Evolutionary conservation across 2,329 filamentous ascomycete species (phyloP).

Genomic region (Talaromyces marneffei): DNA sequence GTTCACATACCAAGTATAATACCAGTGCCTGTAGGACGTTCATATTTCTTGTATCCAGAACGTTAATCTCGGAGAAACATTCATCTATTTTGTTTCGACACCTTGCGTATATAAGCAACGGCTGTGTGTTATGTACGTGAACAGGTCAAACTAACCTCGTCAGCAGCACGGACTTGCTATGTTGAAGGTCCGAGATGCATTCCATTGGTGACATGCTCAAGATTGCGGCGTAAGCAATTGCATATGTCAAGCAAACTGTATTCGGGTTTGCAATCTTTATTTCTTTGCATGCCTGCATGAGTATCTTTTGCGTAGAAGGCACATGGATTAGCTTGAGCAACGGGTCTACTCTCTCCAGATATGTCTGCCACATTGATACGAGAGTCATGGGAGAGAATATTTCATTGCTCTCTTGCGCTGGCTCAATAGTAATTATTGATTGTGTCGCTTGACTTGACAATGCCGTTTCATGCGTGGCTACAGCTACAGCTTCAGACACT

Average conservation of each 20-base stretch:
- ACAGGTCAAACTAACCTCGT: slow-evolving; percentile 13
- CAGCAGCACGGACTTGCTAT: slow-evolving; percentile 13
- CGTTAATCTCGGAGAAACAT: slow-evolving; percentile 12
- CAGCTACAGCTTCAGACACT: slow-evolving; percentile 1
- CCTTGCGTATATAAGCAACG: slow-evolving; percentile 13
- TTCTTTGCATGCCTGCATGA: slow-evolving; percentile 36
- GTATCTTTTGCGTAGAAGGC: slow-evolving; percentile 45
- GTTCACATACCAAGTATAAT: slow-evolving; percentile 19
- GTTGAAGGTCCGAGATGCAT: slow-evolving; percentile 15
- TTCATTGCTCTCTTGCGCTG: neutral
- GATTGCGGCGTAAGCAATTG: slow-evolving; percentile 20
- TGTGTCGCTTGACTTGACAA: slow-evolving; percentile 12
- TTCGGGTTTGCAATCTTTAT: neutral
- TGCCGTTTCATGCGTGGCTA: neutral
- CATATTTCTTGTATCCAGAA: slow-evolving; percentile 16
- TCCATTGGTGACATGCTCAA: slow-evolving; percentile 10
- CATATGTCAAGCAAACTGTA: slow-evolving; percentile 17
- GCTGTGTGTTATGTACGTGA: neutral
- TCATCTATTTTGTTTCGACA: slow-evolving; percentile 19
- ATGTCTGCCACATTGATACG: slow-evolving; percentile 20
- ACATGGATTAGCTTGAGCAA: slow-evolving; percentile 52
- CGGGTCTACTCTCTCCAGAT: slow-evolving; percentile 43
- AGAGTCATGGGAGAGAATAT: slow-evolving; percentile 9
- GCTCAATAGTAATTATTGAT: slow-evolving; percentile 9
- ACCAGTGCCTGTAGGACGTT: slow-evolving; percentile 19